Base-by-base conservation (phyloP, 2,329 filamentous ascomycete species). In the Aspergillus ochraceus region DNA sequence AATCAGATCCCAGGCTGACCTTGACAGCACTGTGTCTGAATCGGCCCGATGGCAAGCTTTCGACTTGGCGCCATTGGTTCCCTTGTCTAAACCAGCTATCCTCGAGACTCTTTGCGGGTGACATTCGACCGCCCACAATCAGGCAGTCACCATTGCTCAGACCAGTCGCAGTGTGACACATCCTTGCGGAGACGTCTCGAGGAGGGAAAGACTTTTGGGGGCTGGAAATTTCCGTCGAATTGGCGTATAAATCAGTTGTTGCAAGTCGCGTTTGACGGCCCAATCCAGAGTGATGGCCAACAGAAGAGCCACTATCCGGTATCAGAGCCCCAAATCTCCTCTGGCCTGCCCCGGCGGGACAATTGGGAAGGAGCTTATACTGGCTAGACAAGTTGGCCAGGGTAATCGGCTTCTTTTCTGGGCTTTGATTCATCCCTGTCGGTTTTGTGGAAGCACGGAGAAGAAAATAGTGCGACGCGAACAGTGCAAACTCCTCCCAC, bases 401-500 rank as follows among this genome's bases (percentile, higher is more conserved):
- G 12, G 26, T 12, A 3, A 8, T 46, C 12, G 2, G 8, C 24
- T 19, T 45, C 29, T 10, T 52, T 46, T 24, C 59, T 42, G 45
- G 36, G 17, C 29, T 47, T 19, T 29, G 42, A 10, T 55, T 42
- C 19, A 51, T 6, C 24, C 1, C 6, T 50, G 51, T 50, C 8
- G 52, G 55, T 55, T 52, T 29, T 63, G 67, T 86, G 47, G 79
- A 82, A 14, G 91, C 91, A 54, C 86, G 81, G 9, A 96, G 81
- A 49, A 97, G 77, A 66, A 93, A 90, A 74, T 97, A 96, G 75
- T 97, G 93, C 36, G 88, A 87, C 2, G 86, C 87, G 73, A 96
- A 97, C 0, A 97, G 80, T 2, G 90, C 88, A 71, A 97, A 92
- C 69, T 97, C 94, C 75, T 98, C 94, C 92, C 92, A 97, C 76